Evolutionary conservation across 176 grass and related monocot genomes (phyloP), one percentile per base, ranked within the genome.

Genomic region (Otatea glauca): DNA sequence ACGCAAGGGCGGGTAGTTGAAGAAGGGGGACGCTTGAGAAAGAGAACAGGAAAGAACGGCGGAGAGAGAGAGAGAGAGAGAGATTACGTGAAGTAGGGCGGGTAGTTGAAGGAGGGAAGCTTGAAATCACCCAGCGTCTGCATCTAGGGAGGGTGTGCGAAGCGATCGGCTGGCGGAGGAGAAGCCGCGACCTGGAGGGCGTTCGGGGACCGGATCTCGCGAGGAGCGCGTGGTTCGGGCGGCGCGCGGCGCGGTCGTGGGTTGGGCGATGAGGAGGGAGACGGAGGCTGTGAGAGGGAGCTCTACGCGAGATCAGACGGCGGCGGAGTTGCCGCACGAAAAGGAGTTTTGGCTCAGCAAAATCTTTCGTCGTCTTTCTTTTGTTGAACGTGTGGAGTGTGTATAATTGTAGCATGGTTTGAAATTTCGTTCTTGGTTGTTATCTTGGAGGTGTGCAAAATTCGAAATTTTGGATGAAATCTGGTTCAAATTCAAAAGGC

Each of bases 41-140:
- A 42, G 39, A 42, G 6, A 29, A 29, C 29, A 1, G 29, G 29
- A 29, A 29, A 29, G n/a, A 54, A 54, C 1, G 15, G 50, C 4
- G 61, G 72, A 68, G n/a, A 9, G 72, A 34, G 1, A 69, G n/a
- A 23, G 11, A 58, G 34, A 63, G 6, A 78, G 35, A 70, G 20
- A 42, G 68, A 89, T 91, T 96, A 96, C 93, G 90, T 99, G 76
- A 99, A 99, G 88, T 92, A 96, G 5, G 93, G 92, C 8, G 92
- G 97, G 84, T 96, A 99, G 80, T 89, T 99, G 86, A 99, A 96
- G 88, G 91, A 96, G 14, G 75, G 81, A 37, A 94, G 91, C 86
- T 90, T 92, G 59, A 94, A 94, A 81, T 92, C 86, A 41, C 82
- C 86, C 23, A 70, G 25, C 75, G 65, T 86, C 90, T 92, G 81